Conservation (phyloP, 257 asterid genomes). For the Capsicum pubescens region DNA sequence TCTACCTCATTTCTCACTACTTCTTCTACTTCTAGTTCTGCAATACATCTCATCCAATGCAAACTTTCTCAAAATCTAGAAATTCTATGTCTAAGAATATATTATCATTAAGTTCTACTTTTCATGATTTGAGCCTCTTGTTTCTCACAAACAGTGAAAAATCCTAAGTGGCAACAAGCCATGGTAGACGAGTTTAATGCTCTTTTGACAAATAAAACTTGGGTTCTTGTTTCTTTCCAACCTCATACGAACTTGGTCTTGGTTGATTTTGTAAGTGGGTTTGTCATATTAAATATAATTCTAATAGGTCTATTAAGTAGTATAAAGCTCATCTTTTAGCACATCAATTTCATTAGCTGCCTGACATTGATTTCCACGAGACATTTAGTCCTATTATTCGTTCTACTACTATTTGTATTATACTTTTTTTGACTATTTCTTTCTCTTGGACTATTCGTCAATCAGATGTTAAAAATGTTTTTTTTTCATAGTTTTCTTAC, state of each 20-base stretch:
- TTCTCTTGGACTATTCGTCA: too few relatives aligned
- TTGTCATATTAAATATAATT: too few relatives aligned
- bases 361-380: neutral
- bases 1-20: too few relatives aligned
- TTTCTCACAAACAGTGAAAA: neutral
- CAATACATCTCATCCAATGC: neutral
- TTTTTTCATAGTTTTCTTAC: too few relatives aligned
- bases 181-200: neutral
- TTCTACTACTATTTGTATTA: too few relatives aligned
- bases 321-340: neutral
- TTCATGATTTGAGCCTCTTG: neutral
- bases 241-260: neutral
- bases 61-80: too few relatives aligned
- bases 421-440: too few relatives aligned
- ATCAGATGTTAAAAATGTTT: too few relatives aligned
- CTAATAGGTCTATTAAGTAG: neutral
- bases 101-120: neutral
- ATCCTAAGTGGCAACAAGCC: neutral
- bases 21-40: too few relatives aligned
- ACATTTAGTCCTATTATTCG: too few relatives aligned
- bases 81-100: neutral
- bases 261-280: neutral
- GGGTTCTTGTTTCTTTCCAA: neutral
- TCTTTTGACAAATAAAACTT: neutral
- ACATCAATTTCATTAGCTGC: neutral